Base-by-base conservation (phyloP, 2,329 filamentous ascomycete genomes). In the Mycosphaerella sp. region DNA sequence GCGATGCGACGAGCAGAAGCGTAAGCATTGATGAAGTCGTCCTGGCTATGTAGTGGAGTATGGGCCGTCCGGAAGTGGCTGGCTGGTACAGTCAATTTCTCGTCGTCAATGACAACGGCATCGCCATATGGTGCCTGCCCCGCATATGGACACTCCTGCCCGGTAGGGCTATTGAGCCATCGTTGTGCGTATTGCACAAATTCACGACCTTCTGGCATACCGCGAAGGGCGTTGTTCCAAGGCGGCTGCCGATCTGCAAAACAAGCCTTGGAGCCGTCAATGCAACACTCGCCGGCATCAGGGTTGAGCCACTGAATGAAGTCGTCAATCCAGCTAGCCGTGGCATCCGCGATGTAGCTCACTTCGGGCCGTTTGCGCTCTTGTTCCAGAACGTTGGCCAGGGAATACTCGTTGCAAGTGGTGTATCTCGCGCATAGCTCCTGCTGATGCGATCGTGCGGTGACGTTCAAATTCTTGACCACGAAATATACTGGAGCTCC, bases 401-500 rank as follows among this genome's bases (percentile, higher is more conserved):
- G 76, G 0, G 91, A 96, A 56, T 86, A 81, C 38, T 84, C 78
- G 59, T 95, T 79, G 71, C 95, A 98, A 0, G 90, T 88, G 0
- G 89, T 90, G 69, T 95, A 97, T 11, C 90, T 83, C 34, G 89
- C 90, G 71, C 93, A 98, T 3, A 98, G 78, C 58, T 95, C 83
- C 67, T 87, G 86, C 70, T 98, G 95, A 57, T 89, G 81, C 34
- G 74, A 67, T 32, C 89, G 80, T 57, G 87, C 74, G 0, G 92
- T 95, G 12, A 85, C 79, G 63, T 97, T 93, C 43, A 93, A 77
- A 46, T 86, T 81, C 17, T 85, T 83, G 2, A 91, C 89, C 44
- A 98, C 89, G 69, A 98, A 98, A 71, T 97, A 98, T 6, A 98
- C 90, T 0, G 93, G 93, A 46, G 93, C 92, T 0, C 93, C 95